phyloP scores from a whole-genome alignment of 2,329 filamentous ascomycete species.

The Bipolaris victoriae region DNA sequence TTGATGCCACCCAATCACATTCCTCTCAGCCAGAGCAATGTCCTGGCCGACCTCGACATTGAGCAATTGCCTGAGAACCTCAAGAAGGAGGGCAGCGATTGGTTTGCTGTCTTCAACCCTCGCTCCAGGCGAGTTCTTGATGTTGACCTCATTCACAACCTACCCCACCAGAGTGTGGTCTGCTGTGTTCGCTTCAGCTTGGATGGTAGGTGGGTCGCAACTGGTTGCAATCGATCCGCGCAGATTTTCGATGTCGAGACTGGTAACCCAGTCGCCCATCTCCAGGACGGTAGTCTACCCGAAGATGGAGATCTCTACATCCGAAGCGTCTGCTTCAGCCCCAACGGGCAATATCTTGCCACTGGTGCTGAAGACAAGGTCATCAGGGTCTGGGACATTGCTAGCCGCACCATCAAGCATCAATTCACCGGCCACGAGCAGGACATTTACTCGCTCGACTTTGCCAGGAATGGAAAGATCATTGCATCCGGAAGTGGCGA shows the following conservation, averaged over 20 bases:
- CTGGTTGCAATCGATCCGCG: conserved; percentile 97
- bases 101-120: conserved; percentile 98
- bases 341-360: conserved; percentile 89
- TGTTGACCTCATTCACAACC: conserved; percentile 90
- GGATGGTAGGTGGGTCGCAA: conserved; percentile 94
- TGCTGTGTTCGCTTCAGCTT: conserved; percentile 97
- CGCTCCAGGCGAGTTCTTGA: conserved; percentile 87
- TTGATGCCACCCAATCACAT: conserved; percentile 36
- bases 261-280: conserved; percentile 84
- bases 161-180: conserved; percentile 93
- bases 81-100: conserved; percentile 89
- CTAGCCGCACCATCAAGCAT: conserved; percentile 80
- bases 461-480: conserved; percentile 87
- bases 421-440: conserved; percentile 97
- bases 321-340: conserved; percentile 97
- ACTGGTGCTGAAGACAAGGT: conserved; percentile 98
- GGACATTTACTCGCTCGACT: conserved; percentile 97
- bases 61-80: conserved; percentile 83
- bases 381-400: conserved; percentile 97
- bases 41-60: conserved; percentile 83
- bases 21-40: conserved; percentile 65
- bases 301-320: conserved; percentile 95
- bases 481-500: conserved; percentile 97
- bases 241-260: conserved; percentile 95
- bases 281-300: conserved; percentile 88